Base-by-base conservation (phyloP, 441 rosid species). In the Euphorbia celastroides region DNA sequence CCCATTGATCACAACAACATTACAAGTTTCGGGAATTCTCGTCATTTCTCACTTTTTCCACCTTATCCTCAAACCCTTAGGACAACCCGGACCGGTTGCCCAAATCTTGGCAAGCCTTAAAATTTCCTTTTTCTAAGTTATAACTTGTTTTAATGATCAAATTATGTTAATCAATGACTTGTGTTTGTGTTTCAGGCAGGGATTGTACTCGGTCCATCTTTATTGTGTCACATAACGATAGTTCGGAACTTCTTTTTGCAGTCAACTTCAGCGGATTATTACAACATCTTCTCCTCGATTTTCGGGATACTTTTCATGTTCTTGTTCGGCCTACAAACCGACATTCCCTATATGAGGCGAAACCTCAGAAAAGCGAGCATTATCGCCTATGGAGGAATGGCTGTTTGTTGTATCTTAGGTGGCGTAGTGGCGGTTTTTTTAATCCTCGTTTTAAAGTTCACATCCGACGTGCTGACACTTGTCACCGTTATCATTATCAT, bases 51-150 rank as follows among this genome's bases (percentile, higher is more conserved):
- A 88, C 6, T 66, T 83, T 67, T 88, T 86, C 72, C 81, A 88
- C 57, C 80, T 86, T 38, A 65, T 86, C 62, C 76, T 88, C 70
- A 86, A 86, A 69, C 92, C 87, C 12, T 51, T 86, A 27, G 95
- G 92, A 11, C 92, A 84, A 70, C 82, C 92, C 13, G 95, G 92
- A 23, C 92, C 95, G 23, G 71, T 88, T 19, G 88, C 95, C 3
- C 95, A 86, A 60, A 79, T 88, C 57, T 82, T 88, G 70, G 95
- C 83, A 81, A 69, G 51, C 5, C 36, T 10, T 23, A 34, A 41
- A 26, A 5, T 38, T 4, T 25, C 44, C 7, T 11, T 11, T 34
- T 12, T 50, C 13, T n/a, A 31, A 46, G 50, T 1, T 44, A 34
- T 34, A 9, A 34, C 38, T 34, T 34, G 4, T 34, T 34, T 34